Conservation (phyloP, 306 rosid genomes). For the Vachellia collinsii region DNA sequence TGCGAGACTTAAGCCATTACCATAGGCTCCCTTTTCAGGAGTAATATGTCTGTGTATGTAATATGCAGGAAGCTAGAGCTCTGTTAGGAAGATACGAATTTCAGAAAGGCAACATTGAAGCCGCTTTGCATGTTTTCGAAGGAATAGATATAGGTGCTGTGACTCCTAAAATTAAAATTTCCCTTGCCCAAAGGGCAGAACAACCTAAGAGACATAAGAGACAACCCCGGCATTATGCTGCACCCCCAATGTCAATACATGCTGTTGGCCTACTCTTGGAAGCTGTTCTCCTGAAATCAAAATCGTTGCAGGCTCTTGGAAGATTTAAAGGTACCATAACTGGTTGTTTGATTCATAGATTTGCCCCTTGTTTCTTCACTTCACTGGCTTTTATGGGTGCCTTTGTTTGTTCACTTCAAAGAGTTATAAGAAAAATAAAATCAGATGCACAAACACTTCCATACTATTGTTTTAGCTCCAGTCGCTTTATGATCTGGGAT, state of each 20-base stretch:
- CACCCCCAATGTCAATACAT: constrained; percentile 68
- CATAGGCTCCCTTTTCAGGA: constrained; percentile 6
- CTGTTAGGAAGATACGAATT: constrained; percentile 90
- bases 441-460: not conserved
- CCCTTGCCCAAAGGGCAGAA: constrained; percentile 63
- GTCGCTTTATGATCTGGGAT: constrained; percentile 4
- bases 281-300: constrained; percentile 77
- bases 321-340: constrained; percentile 68
- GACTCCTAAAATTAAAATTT: constrained; percentile 65
- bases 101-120: constrained; percentile 88
- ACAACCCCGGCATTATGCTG: constrained; percentile 48
- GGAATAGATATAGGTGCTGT: constrained; percentile 71
- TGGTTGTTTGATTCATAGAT: constrained; percentile 28
- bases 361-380: constrained; percentile 30
- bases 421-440: not conserved
- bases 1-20: constrained; percentile 12
- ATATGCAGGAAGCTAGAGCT: constrained; percentile 94
- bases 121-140: constrained; percentile 87
- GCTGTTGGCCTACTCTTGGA: constrained; percentile 79
- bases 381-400: constrained; percentile 59
- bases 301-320: constrained; percentile 79
- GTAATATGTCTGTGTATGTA: constrained; percentile 11
- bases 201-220: constrained; percentile 45
- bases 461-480: constrained; percentile 2
- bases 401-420: constrained; percentile 27